Percentiles rank a stretch among this genome's conserved stretches.
These are phyloP conservation scores for Durusdinium trenchii DNA, from an alignment of 73 alveolate species.

Conservation along the genomic window DNA sequence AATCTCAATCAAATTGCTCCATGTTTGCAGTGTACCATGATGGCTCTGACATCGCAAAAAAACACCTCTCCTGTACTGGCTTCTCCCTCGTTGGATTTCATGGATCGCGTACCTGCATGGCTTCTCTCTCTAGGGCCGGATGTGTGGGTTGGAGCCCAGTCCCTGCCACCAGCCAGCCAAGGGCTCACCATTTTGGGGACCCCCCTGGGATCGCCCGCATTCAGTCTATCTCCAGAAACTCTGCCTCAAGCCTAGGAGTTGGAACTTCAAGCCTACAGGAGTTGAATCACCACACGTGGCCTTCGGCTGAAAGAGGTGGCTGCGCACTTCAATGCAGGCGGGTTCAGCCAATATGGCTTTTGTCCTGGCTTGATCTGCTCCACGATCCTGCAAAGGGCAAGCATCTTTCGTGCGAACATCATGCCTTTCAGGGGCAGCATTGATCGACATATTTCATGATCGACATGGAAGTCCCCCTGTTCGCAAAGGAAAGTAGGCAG, in stretches of 20 bases:
- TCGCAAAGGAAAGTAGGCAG: too few relatives aligned
- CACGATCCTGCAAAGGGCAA: constrained; percentile 26
- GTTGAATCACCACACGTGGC: too few relatives aligned
- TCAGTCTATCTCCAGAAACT: not conserved
- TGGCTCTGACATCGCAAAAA: not conserved
- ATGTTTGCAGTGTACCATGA: not conserved
- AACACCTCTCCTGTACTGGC: constrained; percentile 12
- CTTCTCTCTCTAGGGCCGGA: not conserved
- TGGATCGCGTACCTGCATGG: constrained; percentile 45
- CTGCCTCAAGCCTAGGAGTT: not conserved
- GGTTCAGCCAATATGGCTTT: constrained; percentile 47
- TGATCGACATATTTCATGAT: too few relatives aligned
- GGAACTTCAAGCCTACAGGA: too few relatives aligned
- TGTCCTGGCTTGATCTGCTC: constrained; percentile 63
- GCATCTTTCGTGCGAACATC: not conserved
- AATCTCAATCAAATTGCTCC: too few relatives aligned
- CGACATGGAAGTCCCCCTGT: too few relatives aligned
- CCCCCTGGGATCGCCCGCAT: too few relatives aligned
- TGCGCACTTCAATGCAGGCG: constrained; percentile 23
- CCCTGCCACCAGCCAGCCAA: too few relatives aligned
- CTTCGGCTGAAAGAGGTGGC: too few relatives aligned
- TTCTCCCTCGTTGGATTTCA: constrained; percentile 37
- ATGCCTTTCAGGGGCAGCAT: too few relatives aligned
- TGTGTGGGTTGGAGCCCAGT: too few relatives aligned
- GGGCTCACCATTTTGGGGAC: too few relatives aligned